Evolutionary conservation across 2,329 filamentous ascomycete genomes (phyloP).

Genomic region (Phialophora tarda): DNA sequence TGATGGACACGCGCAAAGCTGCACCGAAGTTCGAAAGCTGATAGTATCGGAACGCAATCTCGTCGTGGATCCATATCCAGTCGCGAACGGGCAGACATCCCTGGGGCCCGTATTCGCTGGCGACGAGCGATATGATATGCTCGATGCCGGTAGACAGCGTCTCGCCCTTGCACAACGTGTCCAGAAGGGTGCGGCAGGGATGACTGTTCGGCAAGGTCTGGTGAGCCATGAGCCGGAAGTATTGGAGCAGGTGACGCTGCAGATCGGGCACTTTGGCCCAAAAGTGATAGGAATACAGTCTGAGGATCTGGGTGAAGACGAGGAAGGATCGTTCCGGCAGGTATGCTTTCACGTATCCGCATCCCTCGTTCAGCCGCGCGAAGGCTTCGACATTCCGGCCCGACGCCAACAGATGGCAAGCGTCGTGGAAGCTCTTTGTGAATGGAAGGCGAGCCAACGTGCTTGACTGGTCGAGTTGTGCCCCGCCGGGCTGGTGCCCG

Average conservation of each 20-base stretch:
- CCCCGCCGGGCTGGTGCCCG: not conserved
- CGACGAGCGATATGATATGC: not conserved
- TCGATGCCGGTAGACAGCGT: not conserved
- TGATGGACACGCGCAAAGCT: not conserved
- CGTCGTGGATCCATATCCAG: not conserved
- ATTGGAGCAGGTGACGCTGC: not conserved
- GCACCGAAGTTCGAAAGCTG: not conserved
- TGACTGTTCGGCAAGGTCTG: not conserved
- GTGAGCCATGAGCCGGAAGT: not conserved
- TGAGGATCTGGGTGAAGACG: not conserved
- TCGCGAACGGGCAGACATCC: not conserved
- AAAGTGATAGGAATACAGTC: slow-evolving; percentile 1
- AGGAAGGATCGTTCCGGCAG: not conserved
- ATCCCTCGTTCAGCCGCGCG: not conserved
- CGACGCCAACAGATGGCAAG: not conserved
- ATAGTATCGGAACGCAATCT: not conserved
- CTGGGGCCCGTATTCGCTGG: not conserved
- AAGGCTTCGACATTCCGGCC: not conserved
- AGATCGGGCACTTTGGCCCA: slow-evolving; percentile 2
- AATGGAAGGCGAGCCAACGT: not conserved
- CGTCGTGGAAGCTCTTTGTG: not conserved
- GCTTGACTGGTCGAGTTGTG: not conserved
- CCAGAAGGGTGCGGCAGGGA: not conserved
- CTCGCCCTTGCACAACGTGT: not conserved
- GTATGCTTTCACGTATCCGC: not conserved